Percentiles rank a stretch among this genome's conserved stretches.
Evolutionary conservation across 306 rosid genomes (phyloP).

Genomic region (Argentina anserina): DNA sequence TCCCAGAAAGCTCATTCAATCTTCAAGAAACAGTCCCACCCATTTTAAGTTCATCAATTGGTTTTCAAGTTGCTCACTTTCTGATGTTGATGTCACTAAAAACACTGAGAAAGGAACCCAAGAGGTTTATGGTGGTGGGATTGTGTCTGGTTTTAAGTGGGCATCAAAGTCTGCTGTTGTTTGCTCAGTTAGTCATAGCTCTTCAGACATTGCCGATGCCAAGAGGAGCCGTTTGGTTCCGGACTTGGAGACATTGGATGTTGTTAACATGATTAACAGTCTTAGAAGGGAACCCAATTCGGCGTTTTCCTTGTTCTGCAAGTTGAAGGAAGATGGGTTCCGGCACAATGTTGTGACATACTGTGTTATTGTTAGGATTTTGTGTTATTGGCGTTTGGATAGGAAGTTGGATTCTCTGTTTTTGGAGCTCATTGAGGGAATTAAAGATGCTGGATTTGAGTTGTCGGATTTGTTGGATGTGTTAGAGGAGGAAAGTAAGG

Average conservation of each 20-base stretch:
- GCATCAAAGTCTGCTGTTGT: neutral
- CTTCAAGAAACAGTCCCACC: neutral
- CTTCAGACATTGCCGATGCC: neutral
- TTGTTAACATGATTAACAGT: conserved; percentile 36
- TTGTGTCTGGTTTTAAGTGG: conserved; percentile 1
- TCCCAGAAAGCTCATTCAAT: conserved; percentile 5
- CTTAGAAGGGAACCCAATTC: conserved; percentile 39
- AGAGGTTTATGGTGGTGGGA: neutral
- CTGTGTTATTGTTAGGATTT: conserved; percentile 43
- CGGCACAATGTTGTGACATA: conserved; percentile 44
- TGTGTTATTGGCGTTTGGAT: conserved; percentile 54
- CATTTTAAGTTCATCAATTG: neutral
- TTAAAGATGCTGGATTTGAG: conserved; percentile 27
- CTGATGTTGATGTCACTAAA: conserved; percentile 1
- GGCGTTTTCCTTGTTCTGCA: conserved; percentile 48
- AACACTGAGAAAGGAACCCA: neutral
- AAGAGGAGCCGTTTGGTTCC: neutral
- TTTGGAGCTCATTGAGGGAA: conserved; percentile 37
- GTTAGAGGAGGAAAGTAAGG: conserved; percentile 32
- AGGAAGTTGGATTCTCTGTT: conserved; percentile 58
- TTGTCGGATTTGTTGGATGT: conserved; percentile 42
- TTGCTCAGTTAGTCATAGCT: neutral
- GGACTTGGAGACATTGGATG: conserved; percentile 26
- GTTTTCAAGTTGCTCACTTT: conserved; percentile 1
- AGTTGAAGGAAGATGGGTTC: conserved; percentile 41